Conservation (phyloP, 2,329 filamentous ascomycete genomes). For the Cryphonectria radicalis region DNA sequence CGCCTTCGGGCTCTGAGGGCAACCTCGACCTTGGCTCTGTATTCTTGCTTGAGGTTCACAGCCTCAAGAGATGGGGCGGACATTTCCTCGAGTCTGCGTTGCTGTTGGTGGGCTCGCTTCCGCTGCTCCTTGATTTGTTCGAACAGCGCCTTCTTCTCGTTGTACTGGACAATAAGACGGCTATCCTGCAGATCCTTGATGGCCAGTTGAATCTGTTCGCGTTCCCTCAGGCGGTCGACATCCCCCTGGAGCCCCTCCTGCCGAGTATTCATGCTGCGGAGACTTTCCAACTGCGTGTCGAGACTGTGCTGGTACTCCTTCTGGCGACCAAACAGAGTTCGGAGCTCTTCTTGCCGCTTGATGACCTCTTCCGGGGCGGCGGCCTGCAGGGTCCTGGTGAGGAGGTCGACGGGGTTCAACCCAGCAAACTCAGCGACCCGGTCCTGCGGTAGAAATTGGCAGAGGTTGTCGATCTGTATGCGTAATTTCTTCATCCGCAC, state of each 20-base stretch:
- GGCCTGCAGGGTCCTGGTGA: slow-evolving; percentile 85
- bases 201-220: slow-evolving; percentile 67
- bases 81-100: slow-evolving; percentile 62
- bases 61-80: slow-evolving; percentile 70
- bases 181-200: slow-evolving; percentile 68
- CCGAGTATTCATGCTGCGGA: slow-evolving; percentile 71
- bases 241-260: slow-evolving; percentile 78
- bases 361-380: slow-evolving; percentile 83
- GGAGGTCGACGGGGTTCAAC: slow-evolving; percentile 77
- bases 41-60: slow-evolving; percentile 71
- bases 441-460: slow-evolving; percentile 95
- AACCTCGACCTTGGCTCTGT: slow-evolving; percentile 60
- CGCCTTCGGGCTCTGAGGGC: slow-evolving; percentile 60
- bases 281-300: slow-evolving; percentile 61
- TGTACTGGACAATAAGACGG: slow-evolving; percentile 69
- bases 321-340: slow-evolving; percentile 69
- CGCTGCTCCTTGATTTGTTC: slow-evolving; percentile 58
- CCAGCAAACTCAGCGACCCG: slow-evolving; percentile 92
- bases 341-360: slow-evolving; percentile 76
- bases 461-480: slow-evolving; percentile 97
- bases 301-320: slow-evolving; percentile 65
- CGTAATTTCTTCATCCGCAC: slow-evolving; percentile 71
- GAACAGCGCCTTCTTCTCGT: slow-evolving; percentile 53
- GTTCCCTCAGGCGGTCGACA: slow-evolving; percentile 80
- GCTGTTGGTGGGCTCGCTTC: slow-evolving; percentile 58